Evolutionary conservation across 768 basidiomycete species (phyloP).

Genomic region (Mycena alexandri): DNA sequence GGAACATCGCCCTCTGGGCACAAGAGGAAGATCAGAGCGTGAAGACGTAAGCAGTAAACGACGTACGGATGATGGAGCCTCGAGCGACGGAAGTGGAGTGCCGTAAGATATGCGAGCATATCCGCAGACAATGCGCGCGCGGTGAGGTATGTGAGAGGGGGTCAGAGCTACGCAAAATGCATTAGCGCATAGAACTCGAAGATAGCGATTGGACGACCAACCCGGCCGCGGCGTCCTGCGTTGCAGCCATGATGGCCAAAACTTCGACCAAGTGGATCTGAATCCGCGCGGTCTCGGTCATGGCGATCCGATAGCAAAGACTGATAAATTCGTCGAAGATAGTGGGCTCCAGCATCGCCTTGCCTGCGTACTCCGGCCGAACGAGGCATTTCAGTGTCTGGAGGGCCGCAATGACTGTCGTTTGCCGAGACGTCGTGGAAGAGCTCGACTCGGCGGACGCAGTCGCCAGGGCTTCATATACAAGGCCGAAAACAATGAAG

Average conservation of each 20-base stretch:
- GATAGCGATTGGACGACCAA: conserved; percentile 20
- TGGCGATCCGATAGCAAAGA: conserved; percentile 89
- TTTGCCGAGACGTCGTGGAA: conserved; percentile 54
- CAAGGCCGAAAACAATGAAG: conserved; percentile 92
- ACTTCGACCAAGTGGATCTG: conserved; percentile 82
- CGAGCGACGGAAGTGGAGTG: conserved; percentile 71
- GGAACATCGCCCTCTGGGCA: conserved; percentile 62
- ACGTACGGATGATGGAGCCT: conserved; percentile 65
- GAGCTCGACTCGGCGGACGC: conserved; percentile 72
- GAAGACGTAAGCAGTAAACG: neutral
- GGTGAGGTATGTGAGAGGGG: conserved; percentile 58
- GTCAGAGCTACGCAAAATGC: conserved; percentile 46
- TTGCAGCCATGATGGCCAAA: conserved; percentile 67
- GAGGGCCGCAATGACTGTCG: conserved; percentile 71
- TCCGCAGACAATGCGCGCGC: conserved; percentile 79
- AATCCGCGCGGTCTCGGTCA: conserved; percentile 83
- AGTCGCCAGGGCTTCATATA: conserved; percentile 86
- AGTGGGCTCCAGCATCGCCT: conserved; percentile 81
- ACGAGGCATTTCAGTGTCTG: conserved; percentile 87
- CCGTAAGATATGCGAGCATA: conserved; percentile 85
- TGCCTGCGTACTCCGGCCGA: conserved; percentile 82
- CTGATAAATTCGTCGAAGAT: conserved; percentile 93
- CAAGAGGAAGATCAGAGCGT: conserved; percentile 21
- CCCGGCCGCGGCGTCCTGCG: conserved; percentile 47
- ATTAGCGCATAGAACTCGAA: conserved; percentile 4